These are phyloP conservation scores for Calonectria naviculata DNA, from an alignment of 2,329 filamentous ascomycete genomes.

Conservation along the genomic window DNA sequence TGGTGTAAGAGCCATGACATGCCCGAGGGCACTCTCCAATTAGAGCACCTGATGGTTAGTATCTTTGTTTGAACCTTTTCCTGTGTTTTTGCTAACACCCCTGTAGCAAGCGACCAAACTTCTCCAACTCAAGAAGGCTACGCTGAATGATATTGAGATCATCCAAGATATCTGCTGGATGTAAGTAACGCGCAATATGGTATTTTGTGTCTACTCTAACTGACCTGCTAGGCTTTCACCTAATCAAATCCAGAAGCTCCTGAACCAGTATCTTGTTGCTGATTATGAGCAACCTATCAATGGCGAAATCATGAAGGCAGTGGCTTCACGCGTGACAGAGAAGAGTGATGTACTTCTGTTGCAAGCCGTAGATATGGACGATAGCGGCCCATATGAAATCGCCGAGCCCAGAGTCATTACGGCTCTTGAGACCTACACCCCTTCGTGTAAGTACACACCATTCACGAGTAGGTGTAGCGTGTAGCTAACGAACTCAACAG, in stretches of 20 bases:
- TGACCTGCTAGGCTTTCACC: conserved; percentile 80
- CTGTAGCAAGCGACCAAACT: conserved; percentile 94
- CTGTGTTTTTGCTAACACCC: conserved; percentile 39
- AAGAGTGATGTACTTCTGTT: conserved; percentile 97
- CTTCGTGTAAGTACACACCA: conserved; percentile 78
- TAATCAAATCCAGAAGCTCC: conserved; percentile 98
- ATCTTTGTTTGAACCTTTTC: neutral
- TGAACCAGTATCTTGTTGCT: conserved; percentile 98
- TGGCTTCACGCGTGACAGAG: conserved; percentile 95
- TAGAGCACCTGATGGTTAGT: conserved; percentile 94
- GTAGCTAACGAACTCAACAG: conserved; percentile 59
- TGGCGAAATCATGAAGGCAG: conserved; percentile 99
- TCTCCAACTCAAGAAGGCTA: conserved; percentile 98
- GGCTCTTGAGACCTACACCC: conserved; percentile 96
- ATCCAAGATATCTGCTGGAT: conserved; percentile 99
- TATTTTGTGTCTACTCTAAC: neutral
- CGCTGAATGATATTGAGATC: conserved; percentile 98
- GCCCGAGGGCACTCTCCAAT: conserved; percentile 96
- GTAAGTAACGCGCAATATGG: conserved; percentile 68
- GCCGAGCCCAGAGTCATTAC: conserved; percentile 96
- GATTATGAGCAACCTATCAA: conserved; percentile 99
- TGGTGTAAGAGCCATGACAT: conserved; percentile 99
- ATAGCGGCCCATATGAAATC: conserved; percentile 98
- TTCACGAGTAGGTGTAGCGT: conserved; percentile 3
- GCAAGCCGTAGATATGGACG: conserved; percentile 97